phyloP scores from a whole-genome alignment of 2,329 filamentous ascomycete genomes.

The Penicillium sp. region DNA sequence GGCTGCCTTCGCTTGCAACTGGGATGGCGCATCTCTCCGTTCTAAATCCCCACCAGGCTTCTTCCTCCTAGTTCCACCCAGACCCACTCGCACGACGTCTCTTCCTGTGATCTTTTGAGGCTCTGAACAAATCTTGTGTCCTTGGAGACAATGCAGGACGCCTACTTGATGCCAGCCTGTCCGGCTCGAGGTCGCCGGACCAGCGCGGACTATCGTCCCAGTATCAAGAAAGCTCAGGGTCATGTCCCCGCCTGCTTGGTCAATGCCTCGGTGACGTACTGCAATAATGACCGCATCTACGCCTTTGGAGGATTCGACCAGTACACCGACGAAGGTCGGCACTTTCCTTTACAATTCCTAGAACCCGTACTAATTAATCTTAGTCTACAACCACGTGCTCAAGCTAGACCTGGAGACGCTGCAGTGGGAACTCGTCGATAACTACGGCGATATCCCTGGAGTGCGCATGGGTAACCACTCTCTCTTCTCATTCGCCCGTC shows the following conservation, averaged over 20 bases:
- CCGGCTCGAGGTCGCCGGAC: conserved; percentile 66
- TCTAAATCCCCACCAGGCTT: conserved; percentile 20
- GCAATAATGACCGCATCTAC: conserved; percentile 95
- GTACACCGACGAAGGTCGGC: conserved; percentile 84
- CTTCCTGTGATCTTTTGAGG: conserved; percentile 31
- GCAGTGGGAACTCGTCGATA: conserved; percentile 95
- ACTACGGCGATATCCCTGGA: conserved; percentile 96
- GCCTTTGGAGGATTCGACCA: conserved; percentile 98
- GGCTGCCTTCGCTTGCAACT: neutral
- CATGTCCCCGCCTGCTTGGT: conserved; percentile 90
- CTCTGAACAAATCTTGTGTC: conserved; percentile 31
- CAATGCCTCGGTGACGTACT: conserved; percentile 98
- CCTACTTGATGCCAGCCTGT: conserved; percentile 89
- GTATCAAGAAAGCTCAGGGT: conserved; percentile 75
- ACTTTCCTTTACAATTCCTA: neutral
- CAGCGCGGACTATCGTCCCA: conserved; percentile 76
- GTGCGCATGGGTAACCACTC: conserved; percentile 81
- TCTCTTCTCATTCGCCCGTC: conserved; percentile 4
- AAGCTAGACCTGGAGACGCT: conserved; percentile 82
- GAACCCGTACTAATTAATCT: conserved; percentile 8
- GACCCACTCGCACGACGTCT: conserved; percentile 35
- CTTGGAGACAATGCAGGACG: conserved; percentile 60
- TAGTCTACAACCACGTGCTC: conserved; percentile 94
- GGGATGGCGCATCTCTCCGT: conserved; percentile 35
- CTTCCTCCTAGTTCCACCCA: conserved; percentile 30